Base-by-base conservation (phyloP, 2,329 filamentous ascomycete genomes). In the Cordyceps javanica region DNA sequence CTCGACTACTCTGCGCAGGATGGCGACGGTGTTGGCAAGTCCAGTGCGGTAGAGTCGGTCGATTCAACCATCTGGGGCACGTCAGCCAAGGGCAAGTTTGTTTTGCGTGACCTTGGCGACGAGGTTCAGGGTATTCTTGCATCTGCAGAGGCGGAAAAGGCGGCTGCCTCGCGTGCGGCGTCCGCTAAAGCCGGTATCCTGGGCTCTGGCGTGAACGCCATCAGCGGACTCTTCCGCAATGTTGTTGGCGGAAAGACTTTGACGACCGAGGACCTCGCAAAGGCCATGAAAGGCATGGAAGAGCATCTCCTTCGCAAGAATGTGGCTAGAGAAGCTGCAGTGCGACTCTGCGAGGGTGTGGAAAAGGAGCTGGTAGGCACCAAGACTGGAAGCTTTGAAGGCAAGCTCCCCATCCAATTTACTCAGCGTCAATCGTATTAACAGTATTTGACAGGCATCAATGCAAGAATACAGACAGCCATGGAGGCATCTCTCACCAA, bases 301-400 rank as follows among this genome's bases (percentile, higher is more conserved):
- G 91, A 96, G 58, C 93, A 97, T 70, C 78, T 99, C 7, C 75
- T 99, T 60, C 87, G 88, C 74, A 99, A 99, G 78, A 99, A 99
- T 67, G 92, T 99, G 28, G 94, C 94, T 0, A 88, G 90, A 55
- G 94, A 97, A 77, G 94, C 94, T 16, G 94, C 93, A 2, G 82
- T 96, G 32, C 88, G 94, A 55, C 77, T 99, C 42, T 97, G 93
- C 70, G 87, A 95, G 61, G 91, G 91, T 53, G 93, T 99, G 7
- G 89, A 97, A 71, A 87, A 88, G 66, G 92, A 97, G 69, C 79
- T 99, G 26, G 74, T 97, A 19, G 92, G 94, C 28, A 87, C 92
- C 64, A 97, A 93, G 77, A 99, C 94, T 0, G 90, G 85, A 44
- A 95, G 79, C 68, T 99, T 97, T 70, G 93, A 97, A 71, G 92